Base-by-base conservation (phyloP, 345 rosid species). In the Camelina hispida region DNA sequence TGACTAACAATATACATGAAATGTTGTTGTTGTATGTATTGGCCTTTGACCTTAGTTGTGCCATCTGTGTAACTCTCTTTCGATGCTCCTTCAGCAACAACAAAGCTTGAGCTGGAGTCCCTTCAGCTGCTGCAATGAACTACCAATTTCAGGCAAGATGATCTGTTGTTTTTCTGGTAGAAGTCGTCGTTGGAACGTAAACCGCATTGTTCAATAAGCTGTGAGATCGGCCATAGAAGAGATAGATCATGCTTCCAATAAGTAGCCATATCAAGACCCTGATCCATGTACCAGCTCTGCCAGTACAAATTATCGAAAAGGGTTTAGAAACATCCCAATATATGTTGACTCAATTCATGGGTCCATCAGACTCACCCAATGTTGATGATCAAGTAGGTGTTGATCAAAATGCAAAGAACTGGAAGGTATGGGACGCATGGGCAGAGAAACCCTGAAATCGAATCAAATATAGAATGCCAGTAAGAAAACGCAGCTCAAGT, bases 221-320 rank as follows among this genome's bases (percentile, higher is more conserved):
- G 73, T 88, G 93, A 0, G 72, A 80, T 57, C 85, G 82, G 38
- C 93, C 89, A 44, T 86, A 88, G 69, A 77, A 83, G 17, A 78
- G 32, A 28, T 88, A 88, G 16, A 88, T 69, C 25, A 85, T 32
- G 71, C 81, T 81, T 57, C 93, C 93, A 14, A 88, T 42, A 16
- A 83, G 32, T 56, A 88, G 78, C 93, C 93, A 88, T 58, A 85
- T n/a, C 38, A 87, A 85, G 60, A 88, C 91, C 23, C 93, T 89
- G 59, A 79, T 66, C 91, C 87, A 88, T 15, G 93, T 85, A 43
- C 80, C 86, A 55, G 69, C 85, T 53, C 91, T 88, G 89, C 62
- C 23, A 74, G 22, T 28, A 44, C 20, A 77, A 40, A 79, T 7
- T 3, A 60, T 59, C 75, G n/a, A 22, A 18, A 32, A 38, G 28